Percentiles rank a stretch among this genome's conserved stretches.
Conservation (phyloP, 139 green algal species). For the Closterium sp. region DNA sequence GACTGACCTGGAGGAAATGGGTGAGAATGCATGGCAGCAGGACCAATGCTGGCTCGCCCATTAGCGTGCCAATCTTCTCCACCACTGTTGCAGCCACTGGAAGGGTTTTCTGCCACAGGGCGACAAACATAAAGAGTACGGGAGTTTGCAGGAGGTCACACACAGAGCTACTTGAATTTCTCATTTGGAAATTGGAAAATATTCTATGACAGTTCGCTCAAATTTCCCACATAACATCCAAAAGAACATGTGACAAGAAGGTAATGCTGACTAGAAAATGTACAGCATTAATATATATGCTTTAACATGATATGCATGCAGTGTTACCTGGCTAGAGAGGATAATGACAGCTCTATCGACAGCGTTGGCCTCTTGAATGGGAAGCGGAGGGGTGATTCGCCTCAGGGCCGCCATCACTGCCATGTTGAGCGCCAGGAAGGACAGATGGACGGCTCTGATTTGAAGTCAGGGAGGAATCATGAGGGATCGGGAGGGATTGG, state of each 20-base stretch:
- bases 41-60: not conserved
- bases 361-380: not conserved
- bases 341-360: not conserved
- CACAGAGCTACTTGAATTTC: not conserved
- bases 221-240: no score
- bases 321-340: slow-evolving; percentile 4
- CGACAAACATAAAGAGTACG: no score
- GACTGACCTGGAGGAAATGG: slow-evolving; percentile 4
- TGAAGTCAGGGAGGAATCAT: not conserved
- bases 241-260: no score
- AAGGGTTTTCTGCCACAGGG: not conserved
- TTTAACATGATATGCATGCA: not conserved
- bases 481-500: not conserved
- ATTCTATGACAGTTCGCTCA: not conserved
- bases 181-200: not conserved
- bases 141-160: not conserved
- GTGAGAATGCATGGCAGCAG: slow-evolving; percentile 8
- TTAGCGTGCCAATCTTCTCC: not conserved
- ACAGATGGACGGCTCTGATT: not conserved
- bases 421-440: not conserved
- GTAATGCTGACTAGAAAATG: no score
- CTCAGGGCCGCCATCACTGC: not conserved
- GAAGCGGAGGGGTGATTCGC: not conserved
- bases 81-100: slow-evolving; percentile 1
- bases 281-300: no score